Conservation (phyloP, 2,329 filamentous ascomycete genomes). For the Paraconiothyrium brasiliense region DNA sequence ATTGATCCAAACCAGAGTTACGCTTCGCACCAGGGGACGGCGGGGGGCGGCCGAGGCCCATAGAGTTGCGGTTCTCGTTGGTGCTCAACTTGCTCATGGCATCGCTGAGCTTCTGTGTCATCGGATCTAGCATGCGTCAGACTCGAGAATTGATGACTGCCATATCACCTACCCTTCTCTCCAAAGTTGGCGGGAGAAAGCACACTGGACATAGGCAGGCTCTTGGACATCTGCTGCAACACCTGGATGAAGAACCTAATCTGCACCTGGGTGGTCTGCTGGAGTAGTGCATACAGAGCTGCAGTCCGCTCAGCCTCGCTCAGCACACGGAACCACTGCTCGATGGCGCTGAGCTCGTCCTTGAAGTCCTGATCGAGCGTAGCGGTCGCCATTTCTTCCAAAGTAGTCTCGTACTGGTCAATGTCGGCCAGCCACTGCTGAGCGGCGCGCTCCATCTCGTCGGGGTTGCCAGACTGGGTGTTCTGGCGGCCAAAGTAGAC, state of each 20-base stretch:
- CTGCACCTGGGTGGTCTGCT: conserved; percentile 98
- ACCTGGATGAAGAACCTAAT: conserved; percentile 99
- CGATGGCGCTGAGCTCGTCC: conserved; percentile 97
- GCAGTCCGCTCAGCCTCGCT: conserved; percentile 97
- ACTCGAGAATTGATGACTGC: neutral
- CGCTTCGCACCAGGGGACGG: conserved; percentile 81
- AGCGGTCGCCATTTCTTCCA: conserved; percentile 98
- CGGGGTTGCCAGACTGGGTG: conserved; percentile 71
- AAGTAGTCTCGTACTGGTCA: conserved; percentile 97
- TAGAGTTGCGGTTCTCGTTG: conserved; percentile 85
- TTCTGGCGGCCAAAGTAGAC: conserved; percentile 84
- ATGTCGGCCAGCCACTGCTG: conserved; percentile 99
- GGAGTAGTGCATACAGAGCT: conserved; percentile 90
- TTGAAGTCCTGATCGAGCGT: conserved; percentile 99
- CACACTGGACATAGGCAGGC: conserved; percentile 94
- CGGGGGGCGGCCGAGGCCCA: conserved; percentile 75
- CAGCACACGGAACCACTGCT: conserved; percentile 98
- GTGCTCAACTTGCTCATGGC: conserved; percentile 96
- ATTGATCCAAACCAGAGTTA: conserved; percentile 91
- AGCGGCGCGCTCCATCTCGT: conserved; percentile 93
- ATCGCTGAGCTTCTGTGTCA: conserved; percentile 95
- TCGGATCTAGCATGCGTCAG: conserved; percentile 73
- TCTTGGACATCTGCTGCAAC: conserved; percentile 98
- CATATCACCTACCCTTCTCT: conserved; percentile 77
- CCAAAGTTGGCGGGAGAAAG: conserved; percentile 91